Base-by-base conservation (phyloP, 306 rosid species). In the Albizia julibrissin region DNA sequence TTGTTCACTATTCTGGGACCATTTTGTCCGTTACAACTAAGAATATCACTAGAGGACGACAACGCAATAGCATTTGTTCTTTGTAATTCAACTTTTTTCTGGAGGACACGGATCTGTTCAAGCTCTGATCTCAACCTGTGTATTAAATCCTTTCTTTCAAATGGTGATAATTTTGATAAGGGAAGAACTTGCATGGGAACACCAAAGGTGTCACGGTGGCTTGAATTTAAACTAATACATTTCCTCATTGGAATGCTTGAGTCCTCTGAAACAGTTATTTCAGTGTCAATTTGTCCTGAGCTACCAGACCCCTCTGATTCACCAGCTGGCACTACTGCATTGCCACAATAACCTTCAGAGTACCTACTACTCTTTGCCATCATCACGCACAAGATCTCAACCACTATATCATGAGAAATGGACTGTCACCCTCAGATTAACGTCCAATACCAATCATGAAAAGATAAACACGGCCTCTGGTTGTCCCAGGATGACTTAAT, bases 251-350 rank as follows among this genome's bases (percentile, higher is more conserved):
- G 95, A n/a, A 87, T 68, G 78, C 86, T 82, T 0, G 98, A 92
- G 78, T 91, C 91, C 88, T 94, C 97, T 0, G 97, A 94, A 66
- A 89, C 92, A 0, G 93, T 88, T n/a, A 92, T 82, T 82, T 92
- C 98, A 15, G 95, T 67, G 61, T 92, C 97, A 15, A 90, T 75
- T 68, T 90, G 64, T 43, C 98, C 98, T 0, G 98, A 92, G 83
- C 91, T 89, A 68, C 97, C 97, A 12, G 97, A 92, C 1, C 92
- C 97, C 87, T 94, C 98, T 13, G 89, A 94, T 84, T 92, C 95
- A 79, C 95, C 94, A 21, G 81, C 90, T 10, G 82, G 82, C 72
- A 76, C 90, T 39, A 85, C 47, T 5, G 89, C 88, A 77, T 85
- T 87, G 12, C 90, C 84, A 83, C 79, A 84, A 82, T 89, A 89